Base-by-base conservation (phyloP, 495 filamentous ascomycete species). In the Cercophora scortea region DNA sequence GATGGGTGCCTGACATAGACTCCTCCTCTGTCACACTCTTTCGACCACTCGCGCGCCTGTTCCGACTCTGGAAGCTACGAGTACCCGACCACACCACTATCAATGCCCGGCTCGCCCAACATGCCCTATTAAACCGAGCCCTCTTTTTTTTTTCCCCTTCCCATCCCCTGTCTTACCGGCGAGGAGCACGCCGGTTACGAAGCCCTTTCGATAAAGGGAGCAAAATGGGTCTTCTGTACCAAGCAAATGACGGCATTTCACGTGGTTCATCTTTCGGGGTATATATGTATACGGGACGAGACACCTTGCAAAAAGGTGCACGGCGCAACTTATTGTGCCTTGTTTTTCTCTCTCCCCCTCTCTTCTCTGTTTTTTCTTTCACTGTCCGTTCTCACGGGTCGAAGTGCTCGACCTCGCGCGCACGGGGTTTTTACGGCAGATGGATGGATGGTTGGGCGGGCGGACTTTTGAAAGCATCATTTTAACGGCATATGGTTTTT, bases 21-120 rank as follows among this genome's bases (percentile, higher is more conserved):
- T 71, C 90, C 90, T 71, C 81, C 89, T 62, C 80, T 94, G 61
- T 84, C 84, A 60, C 86, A 90, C 56, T 84, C 86, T 15, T 88
- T 86, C 69, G 87, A 91, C 56, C 83, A 84, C 61, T 91, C 88
- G 50, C 71, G 75, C 50, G 68, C 72, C 61, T 72, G 83, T 70
- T 75, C 85, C 61, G 71, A 86, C 69, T 62, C 74, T 67, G 69
- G 79, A 44, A 64, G 62, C 54, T 73, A 76, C 59, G 55, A 74
- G 54, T 87, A 85, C 64, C 85, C 85, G 32, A 75, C 76, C 17
- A 88, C 85, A 49, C 86, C 85, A 32, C 65, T 80, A 43, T 86
- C 83, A 12, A 84, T 85, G 76, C 83, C 84, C 13, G 72, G 76
- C 42, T 86, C 84, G 13, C 84, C 84, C 11, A 72, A 70, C 35